These are phyloP conservation scores for Atkinsonella texensis DNA, from an alignment of 2,329 filamentous ascomycete species.

Conservation along the genomic window DNA sequence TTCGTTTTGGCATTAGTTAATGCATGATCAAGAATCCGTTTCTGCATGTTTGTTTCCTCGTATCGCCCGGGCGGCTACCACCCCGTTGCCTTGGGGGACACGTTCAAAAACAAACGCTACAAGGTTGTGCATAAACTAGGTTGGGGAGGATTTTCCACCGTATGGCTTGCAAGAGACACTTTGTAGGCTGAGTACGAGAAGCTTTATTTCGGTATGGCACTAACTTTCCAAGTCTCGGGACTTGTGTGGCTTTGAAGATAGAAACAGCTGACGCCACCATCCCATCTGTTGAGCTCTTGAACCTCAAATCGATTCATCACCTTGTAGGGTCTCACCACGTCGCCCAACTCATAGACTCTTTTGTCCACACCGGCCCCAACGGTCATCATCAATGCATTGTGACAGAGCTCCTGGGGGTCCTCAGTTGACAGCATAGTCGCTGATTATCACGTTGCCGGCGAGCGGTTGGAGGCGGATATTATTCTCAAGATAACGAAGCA, in stretches of 20 bases:
- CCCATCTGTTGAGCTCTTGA: neutral
- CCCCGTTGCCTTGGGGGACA: neutral
- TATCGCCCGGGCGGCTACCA: conserved; percentile 1
- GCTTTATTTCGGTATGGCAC: neutral
- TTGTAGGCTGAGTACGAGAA: neutral
- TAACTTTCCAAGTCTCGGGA: neutral
- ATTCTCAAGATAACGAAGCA: neutral
- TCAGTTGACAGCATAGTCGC: neutral
- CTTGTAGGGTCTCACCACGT: neutral
- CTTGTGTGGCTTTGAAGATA: conserved; percentile 3
- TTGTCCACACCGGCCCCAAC: neutral
- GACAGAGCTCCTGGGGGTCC: neutral
- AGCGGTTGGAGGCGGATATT: neutral
- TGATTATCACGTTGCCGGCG: neutral
- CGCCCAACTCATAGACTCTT: neutral
- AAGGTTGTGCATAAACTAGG: conserved; percentile 1
- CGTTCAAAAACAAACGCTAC: neutral
- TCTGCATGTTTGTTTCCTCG: too few relatives aligned
- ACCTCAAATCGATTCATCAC: neutral
- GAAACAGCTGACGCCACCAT: neutral
- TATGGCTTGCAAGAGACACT: neutral
- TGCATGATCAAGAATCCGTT: too few relatives aligned
- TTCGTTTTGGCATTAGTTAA: too few relatives aligned
- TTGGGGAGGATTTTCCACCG: neutral
- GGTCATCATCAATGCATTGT: neutral